phyloP scores from a whole-genome alignment of 2,329 filamentous ascomycete species.

The Cryphonectria naterciae region DNA sequence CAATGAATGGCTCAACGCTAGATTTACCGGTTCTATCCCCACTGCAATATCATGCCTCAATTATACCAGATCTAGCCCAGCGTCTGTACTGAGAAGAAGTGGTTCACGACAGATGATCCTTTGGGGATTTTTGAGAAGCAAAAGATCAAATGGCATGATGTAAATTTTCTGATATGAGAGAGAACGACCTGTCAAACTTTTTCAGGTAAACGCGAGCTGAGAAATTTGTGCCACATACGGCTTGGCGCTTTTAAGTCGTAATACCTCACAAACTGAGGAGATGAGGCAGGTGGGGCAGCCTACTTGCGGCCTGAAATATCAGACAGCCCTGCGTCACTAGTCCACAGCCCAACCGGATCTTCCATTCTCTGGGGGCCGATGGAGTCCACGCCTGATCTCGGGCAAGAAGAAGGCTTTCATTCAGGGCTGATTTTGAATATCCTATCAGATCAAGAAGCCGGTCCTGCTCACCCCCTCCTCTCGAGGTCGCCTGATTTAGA shows the following conservation, averaged over 20 bases:
- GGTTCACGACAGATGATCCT: background rate
- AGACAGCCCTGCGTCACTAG: constrained; percentile 16
- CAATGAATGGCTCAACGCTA: background rate
- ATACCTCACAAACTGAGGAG: background rate
- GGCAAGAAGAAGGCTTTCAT: background rate
- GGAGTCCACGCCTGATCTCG: constrained; percentile 7
- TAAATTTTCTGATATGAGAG: background rate
- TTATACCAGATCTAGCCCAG: background rate
- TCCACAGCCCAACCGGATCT: constrained; percentile 2
- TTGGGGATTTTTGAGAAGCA: background rate
- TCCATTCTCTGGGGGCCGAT: background rate
- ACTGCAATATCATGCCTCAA: background rate
- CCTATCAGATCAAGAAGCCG: background rate
- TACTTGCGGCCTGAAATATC: background rate
- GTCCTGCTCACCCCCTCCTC: background rate
- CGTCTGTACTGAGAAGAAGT: background rate
- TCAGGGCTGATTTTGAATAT: background rate
- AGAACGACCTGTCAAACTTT: background rate
- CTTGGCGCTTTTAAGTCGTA: background rate
- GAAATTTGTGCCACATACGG: constrained; percentile 4
- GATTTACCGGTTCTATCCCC: background rate
- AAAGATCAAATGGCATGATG: background rate
- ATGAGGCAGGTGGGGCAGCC: background rate
- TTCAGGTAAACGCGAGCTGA: background rate
- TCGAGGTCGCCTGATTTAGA: background rate